Conservation (phyloP, 345 rosid species). For the Lepidium sativum region DNA sequence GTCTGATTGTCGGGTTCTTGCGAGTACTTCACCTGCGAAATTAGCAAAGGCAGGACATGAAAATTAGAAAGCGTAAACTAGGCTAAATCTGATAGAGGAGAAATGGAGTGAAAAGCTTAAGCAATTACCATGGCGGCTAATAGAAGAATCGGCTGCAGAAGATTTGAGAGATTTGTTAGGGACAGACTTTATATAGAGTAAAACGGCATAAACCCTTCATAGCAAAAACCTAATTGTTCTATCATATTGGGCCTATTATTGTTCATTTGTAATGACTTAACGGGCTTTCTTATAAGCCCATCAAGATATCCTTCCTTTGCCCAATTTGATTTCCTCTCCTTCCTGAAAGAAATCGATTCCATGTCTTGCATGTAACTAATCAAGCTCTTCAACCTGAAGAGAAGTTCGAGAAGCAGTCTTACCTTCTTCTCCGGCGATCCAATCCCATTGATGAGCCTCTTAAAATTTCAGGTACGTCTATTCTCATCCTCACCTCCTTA, state of each 20-base stretch:
- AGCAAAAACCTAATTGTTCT: background rate
- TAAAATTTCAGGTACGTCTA: too few species aligned
- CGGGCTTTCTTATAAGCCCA: background rate
- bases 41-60: background rate
- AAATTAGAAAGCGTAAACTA: background rate
- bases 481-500: too few species aligned
- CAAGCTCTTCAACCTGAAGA: too few species aligned
- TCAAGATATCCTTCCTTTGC: too few species aligned
- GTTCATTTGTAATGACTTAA: background rate
- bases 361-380: too few species aligned
- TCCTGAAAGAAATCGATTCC: too few species aligned
- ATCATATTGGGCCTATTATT: background rate
- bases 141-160: constrained; percentile 13
- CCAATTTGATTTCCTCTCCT: too few species aligned
- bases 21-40: constrained; percentile 84
- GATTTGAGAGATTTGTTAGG: background rate
- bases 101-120: background rate
- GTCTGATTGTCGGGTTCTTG: constrained; percentile 87
- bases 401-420: too few species aligned
- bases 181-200: background rate
- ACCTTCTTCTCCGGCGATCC: too few species aligned
- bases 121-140: constrained; percentile 26
- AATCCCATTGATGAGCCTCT: too few species aligned
- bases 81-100: background rate
- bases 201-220: constrained; percentile 12